phyloP scores from a whole-genome alignment of 108 stramenopile species.

The Cyclotella baltica region DNA sequence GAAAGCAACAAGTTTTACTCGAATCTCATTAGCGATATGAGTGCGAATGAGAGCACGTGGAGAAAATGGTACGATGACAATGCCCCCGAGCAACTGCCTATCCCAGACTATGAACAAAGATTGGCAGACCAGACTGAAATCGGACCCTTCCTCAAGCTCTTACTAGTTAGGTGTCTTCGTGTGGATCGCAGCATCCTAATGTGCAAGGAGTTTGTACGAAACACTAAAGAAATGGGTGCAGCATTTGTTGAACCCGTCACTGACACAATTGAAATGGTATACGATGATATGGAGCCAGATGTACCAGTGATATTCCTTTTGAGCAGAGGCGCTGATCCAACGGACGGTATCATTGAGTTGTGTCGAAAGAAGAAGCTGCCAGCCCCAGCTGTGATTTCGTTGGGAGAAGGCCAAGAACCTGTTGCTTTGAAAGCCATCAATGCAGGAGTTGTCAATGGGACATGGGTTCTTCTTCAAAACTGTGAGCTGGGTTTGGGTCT shows the following conservation, averaged over 20 bases:
- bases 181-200: slow-evolving; percentile 90
- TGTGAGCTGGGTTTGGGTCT: slow-evolving; percentile 89
- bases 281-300: slow-evolving; percentile 76
- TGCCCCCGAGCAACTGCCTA: slow-evolving; percentile 79
- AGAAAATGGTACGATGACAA: slow-evolving; percentile 90
- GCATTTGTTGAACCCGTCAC: slow-evolving; percentile 91
- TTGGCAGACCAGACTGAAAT: slow-evolving; percentile 69
- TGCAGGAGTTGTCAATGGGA: slow-evolving; percentile 87
- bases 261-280: slow-evolving; percentile 91
- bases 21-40: slow-evolving; percentile 82
- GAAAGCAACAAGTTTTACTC: slow-evolving; percentile 77
- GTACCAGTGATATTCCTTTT: slow-evolving; percentile 93
- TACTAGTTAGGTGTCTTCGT: slow-evolving; percentile 86
- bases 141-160: slow-evolving; percentile 85
- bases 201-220: slow-evolving; percentile 85
- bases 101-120: slow-evolving; percentile 90
- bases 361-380: slow-evolving; percentile 90
- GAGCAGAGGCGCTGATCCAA: slow-evolving; percentile 91
- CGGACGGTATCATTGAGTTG: slow-evolving; percentile 88
- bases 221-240: slow-evolving; percentile 85
- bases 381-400: slow-evolving; percentile 83
- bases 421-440: slow-evolving; percentile 92
- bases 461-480: slow-evolving; percentile 94
- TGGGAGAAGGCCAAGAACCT: slow-evolving; percentile 95
- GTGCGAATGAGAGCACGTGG: slow-evolving; percentile 83